Conservation (phyloP, 225 moss, liverwort and hornwort genomes). For the Polytrichum formosum region DNA sequence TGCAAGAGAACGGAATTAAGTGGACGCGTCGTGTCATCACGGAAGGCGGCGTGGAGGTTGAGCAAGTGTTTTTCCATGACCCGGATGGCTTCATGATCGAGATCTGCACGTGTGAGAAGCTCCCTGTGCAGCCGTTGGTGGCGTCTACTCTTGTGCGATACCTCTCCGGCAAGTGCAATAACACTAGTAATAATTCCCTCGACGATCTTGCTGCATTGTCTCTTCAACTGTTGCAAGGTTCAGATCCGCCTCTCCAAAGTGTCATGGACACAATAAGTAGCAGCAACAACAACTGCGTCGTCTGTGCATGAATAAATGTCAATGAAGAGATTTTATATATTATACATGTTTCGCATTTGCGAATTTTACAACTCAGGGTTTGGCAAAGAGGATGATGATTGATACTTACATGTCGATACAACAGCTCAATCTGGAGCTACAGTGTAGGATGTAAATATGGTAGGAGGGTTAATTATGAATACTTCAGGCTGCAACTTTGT, state of each 20-base stretch:
- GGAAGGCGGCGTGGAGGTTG: slow-evolving; percentile 52
- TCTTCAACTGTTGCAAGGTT: not conserved
- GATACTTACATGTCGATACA: too few relatives aligned
- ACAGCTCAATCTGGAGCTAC: too few relatives aligned
- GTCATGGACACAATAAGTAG: not conserved
- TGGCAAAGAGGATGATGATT: too few relatives aligned
- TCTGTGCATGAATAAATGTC: not conserved
- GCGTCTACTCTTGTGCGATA: not conserved
- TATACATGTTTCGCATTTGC: too few relatives aligned
- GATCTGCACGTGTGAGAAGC: slow-evolving; percentile 68
- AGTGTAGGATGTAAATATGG: too few relatives aligned
- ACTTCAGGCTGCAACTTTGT: too few relatives aligned
- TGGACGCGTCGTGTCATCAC: slow-evolving; percentile 34
- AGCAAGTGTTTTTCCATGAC: slow-evolving; percentile 77
- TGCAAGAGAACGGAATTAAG: slow-evolving; percentile 36
- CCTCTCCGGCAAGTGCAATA: not conserved
- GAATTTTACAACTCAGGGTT: too few relatives aligned
- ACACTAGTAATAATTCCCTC: not conserved
- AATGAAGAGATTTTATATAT: too few relatives aligned
- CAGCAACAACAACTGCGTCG: not conserved
- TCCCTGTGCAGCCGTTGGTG: slow-evolving; percentile 59
- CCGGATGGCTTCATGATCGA: slow-evolving; percentile 82
- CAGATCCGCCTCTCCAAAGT: not conserved
- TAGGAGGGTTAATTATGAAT: too few relatives aligned
- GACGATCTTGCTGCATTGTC: not conserved